Percentiles rank a stretch among this genome's conserved stretches.
These are phyloP conservation scores for Jamesozyma piceae DNA, from an alignment of 805 yeast genomes.

Conservation along the genomic window DNA sequence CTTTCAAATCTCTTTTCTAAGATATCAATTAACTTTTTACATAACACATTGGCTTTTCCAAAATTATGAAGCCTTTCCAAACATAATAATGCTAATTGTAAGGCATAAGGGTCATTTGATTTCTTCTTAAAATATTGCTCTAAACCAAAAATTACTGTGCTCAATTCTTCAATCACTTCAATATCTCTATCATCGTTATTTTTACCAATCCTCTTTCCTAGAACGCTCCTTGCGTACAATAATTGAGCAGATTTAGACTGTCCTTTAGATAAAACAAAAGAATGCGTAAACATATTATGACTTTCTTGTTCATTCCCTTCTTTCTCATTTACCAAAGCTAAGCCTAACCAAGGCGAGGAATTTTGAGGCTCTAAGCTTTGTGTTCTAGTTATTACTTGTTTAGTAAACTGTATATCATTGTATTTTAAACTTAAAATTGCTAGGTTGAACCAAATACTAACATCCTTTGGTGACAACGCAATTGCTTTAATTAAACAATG, in stretches of 20 bases:
- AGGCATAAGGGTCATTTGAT: conserved; percentile 50
- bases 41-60: conserved; percentile 41
- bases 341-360: conserved; percentile 75
- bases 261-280: conserved; percentile 70
- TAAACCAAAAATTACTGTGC: conserved; percentile 60
- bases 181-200: conserved; percentile 44
- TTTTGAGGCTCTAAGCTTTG: conserved; percentile 75
- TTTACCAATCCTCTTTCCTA: conserved; percentile 37
- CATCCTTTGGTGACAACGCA: conserved; percentile 57
- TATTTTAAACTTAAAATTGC: conserved; percentile 65
- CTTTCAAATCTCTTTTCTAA: conserved; percentile 51
- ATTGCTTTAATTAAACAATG: conserved; percentile 86
- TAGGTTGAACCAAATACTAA: conserved; percentile 68
- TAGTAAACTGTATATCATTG: conserved; percentile 65
- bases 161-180: conserved; percentile 53
- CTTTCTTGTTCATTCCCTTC: conserved; percentile 45
- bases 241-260: conserved; percentile 58
- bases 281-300: conserved; percentile 58
- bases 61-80: conserved; percentile 66
- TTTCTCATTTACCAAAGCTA: conserved; percentile 54
- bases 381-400: conserved; percentile 60
- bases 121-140: conserved; percentile 50
- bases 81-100: conserved; percentile 44
- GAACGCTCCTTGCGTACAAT: conserved; percentile 55
- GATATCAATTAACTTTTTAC: conserved; percentile 37